phyloP scores from a whole-genome alignment of 805 yeast genomes.

The Candida boleticola region DNA sequence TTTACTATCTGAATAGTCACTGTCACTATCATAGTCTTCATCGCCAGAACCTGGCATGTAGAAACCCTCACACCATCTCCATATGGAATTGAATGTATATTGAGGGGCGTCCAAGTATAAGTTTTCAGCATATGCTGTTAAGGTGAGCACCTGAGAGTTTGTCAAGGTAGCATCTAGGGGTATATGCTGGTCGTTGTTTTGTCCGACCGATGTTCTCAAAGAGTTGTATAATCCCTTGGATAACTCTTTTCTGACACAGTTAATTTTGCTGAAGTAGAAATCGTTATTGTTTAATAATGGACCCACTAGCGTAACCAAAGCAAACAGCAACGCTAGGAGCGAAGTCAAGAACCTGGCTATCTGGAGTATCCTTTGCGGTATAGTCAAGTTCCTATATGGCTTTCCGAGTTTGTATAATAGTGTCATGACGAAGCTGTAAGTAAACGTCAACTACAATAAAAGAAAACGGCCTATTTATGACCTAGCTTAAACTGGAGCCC shows the following conservation, averaged over 20 bases:
- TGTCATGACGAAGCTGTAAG: background rate
- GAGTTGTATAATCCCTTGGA: constrained; percentile 51
- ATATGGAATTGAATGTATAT: constrained; percentile 37
- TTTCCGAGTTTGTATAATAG: constrained; percentile 15
- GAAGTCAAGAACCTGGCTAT: constrained; percentile 21
- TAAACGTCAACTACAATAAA: too few relatives aligned
- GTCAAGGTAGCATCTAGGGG: constrained; percentile 38
- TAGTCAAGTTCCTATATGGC: constrained; percentile 15
- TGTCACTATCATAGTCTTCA: constrained; percentile 1
- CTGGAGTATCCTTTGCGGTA: constrained; percentile 24
- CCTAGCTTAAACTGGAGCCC: too few relatives aligned
- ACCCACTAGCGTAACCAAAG: constrained; percentile 23
- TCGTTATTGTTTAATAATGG: constrained; percentile 18
- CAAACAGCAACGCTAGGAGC: constrained; percentile 13
- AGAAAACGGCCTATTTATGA: too few relatives aligned
- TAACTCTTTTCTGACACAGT: constrained; percentile 52
- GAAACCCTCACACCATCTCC: constrained; percentile 47
- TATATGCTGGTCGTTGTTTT: constrained; percentile 17
- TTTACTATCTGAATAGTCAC: constrained; percentile 11
- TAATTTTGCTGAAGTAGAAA: constrained; percentile 36
- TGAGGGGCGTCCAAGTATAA: constrained; percentile 52
- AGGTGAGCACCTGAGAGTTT: constrained; percentile 46
- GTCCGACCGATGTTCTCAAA: constrained; percentile 25
- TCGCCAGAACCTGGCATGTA: constrained; percentile 22
- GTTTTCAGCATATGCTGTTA: constrained; percentile 44